Evolutionary conservation across 306 rosid genomes (phyloP), one percentile per base, ranked within the genome.

Genomic region (Crotalaria pallida): DNA sequence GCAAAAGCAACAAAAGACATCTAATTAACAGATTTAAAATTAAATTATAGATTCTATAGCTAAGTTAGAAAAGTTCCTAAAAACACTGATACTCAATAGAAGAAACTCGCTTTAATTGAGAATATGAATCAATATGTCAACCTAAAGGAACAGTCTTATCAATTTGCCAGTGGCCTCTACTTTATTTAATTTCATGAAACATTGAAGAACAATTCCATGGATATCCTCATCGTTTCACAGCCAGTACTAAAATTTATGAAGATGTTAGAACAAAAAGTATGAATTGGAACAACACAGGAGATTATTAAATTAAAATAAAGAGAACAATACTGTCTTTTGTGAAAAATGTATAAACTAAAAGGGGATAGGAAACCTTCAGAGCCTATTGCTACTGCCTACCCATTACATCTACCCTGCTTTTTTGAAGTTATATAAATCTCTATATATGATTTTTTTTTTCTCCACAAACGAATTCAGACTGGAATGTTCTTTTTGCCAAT

Each of bases 1-100:
- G 65, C 82, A 72, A 75, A 69, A 41, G 29, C 34, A 58, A 29
- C 58, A 52, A 44, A 50, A 69, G 45, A 12, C 73, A 38, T 49
- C 44, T 60, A 61, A 7, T 19, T 2, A 19, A 31, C 4, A 48
- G 72, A 31, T 7, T 26, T 47, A 7, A 45, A 1, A 44, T 38
- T 38, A 12, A 12, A 62, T 16, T 33, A 40, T 41, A 19, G 8
- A 38, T 31, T 22, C 33, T 12, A 31, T 40, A 16, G 18, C 33
- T 21, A 41, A 15, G 71, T 64, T 48, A 44, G 7, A 71, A 71
- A 15, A 50, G 60, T 65, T 59, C 8, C 38, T 36, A 61, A 67
- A 70, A 69, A 18, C 60, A 43, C 47, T 22, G 6, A 66, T 7
- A 78, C 40, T 27, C 29, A 8, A 66, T 6, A 26, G 47, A 78